Evolutionary conservation across 2,329 filamentous ascomycete genomes (phyloP), one percentile per base, ranked within the genome.

Genomic region (Didymellaceae sp.): DNA sequence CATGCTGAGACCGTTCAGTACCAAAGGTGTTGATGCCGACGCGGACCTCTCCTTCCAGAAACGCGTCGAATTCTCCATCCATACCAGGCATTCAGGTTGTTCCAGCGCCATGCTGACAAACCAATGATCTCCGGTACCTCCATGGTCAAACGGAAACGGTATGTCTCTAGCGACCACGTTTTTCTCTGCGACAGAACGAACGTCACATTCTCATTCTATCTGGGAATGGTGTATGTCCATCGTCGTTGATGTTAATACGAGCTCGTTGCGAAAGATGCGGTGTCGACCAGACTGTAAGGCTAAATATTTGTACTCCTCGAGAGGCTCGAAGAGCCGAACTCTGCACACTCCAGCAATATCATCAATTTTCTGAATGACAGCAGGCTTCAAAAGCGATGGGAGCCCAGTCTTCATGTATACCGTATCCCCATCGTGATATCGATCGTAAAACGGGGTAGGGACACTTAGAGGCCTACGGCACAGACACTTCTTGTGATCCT

Each of bases 181-280:
- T 5, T 13, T 28, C 26, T 28, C 7, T 28, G 6, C 7, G 10
- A 28, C n/a, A 13, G n/a, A 28, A 13, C 26, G 26, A 6, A 28
- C 26, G n/a, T 28, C 5, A 10, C 32, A 34, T 10, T 10, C 16
- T 20, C 32, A 5, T 20, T 16, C 11, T 17, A 25, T 39, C 18
- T 11, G 21, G 6, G 34, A 25, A 28, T 9, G 10, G 8, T 25
- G 34, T 0, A 82, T 63, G 2, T 65, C 64, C 0, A 78, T 62
- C 0, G 77, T 59, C 0, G 78, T 57, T 4, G 82, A 65, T 0
- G 82, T 83, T 49, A 84, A 83, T 0, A 86, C 73, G 0, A 90
- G 72, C 55, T 84, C 81, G 52, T 90, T 90, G 0, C 75, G 74
- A 0, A 73, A 67, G 11, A 62, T 33, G 4, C 32, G 20, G 2